Percentiles rank a stretch among this genome's conserved stretches.
Conservation (phyloP, 176 grass and related monocot species). For the Oryza rufipogon region DNA sequence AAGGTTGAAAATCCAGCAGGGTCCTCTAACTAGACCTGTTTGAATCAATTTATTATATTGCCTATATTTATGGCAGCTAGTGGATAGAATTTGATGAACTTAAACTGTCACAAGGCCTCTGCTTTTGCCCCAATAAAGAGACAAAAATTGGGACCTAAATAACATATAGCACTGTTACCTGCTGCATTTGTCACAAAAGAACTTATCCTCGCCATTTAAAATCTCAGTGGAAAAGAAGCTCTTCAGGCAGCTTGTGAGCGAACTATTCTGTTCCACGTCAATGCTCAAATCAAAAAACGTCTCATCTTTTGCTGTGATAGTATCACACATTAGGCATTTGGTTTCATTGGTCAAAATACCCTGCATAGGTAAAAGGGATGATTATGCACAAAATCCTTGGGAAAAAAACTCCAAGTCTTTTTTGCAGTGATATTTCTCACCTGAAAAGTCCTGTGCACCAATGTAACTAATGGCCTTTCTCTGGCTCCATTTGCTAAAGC, state of each 20-base stretch:
- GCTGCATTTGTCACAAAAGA: slow-evolving; percentile 97
- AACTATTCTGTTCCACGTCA: slow-evolving; percentile 95
- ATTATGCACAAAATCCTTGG: slow-evolving; percentile 14
- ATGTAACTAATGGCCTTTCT: slow-evolving; percentile 72
- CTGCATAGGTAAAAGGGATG: slow-evolving; percentile 43
- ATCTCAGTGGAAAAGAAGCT: slow-evolving; percentile 89
- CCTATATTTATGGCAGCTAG: slow-evolving; percentile 13
- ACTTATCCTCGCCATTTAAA: slow-evolving; percentile 91
- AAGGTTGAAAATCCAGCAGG: neutral
- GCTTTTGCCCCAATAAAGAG: neutral
- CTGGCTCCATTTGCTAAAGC: slow-evolving; percentile 45
- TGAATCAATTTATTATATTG: slow-evolving; percentile 12
- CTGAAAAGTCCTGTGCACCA: slow-evolving; percentile 92
- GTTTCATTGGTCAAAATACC: slow-evolving; percentile 95
- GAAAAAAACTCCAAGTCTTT: neutral
- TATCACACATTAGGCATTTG: slow-evolving; percentile 87
- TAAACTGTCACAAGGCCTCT: slow-evolving; percentile 18
- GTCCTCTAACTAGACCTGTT: neutral
- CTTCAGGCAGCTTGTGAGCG: slow-evolving; percentile 88
- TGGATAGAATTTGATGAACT: slow-evolving; percentile 19
- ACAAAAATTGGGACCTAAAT: slow-evolving; percentile 11
- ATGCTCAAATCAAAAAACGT: slow-evolving; percentile 84
- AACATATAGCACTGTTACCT: slow-evolving; percentile 49
- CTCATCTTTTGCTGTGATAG: slow-evolving; percentile 83
- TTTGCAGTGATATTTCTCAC: slow-evolving; percentile 41